Conservation (phyloP, 345 rosid species). For the Noccaea caerulescens region DNA sequence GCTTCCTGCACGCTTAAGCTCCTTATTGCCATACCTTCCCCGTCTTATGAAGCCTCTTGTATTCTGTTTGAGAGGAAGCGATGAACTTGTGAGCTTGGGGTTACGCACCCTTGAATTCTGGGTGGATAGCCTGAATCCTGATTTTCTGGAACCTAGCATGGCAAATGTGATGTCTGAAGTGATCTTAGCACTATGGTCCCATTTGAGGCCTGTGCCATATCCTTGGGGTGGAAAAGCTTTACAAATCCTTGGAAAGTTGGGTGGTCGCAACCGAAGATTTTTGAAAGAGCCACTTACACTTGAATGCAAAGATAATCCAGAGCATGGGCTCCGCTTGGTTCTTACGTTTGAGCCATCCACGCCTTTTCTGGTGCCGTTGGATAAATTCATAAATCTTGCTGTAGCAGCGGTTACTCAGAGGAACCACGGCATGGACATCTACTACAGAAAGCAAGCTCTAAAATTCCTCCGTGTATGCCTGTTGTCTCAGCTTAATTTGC, state of each 20-base stretch:
- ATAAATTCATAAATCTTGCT: constrained; percentile 93
- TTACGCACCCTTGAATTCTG: constrained; percentile 97
- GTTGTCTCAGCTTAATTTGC: constrained; percentile 91
- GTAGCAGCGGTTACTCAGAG: constrained; percentile 82
- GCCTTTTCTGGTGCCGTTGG: constrained; percentile 92
- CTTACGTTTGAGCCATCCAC: constrained; percentile 96
- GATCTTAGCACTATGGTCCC: constrained; percentile 97
- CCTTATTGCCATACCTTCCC: constrained; percentile 86
- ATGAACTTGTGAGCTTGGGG: constrained; percentile 88
- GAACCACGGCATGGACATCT: constrained; percentile 66
- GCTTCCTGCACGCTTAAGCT: constrained; percentile 97
- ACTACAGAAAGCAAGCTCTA: constrained; percentile 87
- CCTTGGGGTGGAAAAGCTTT: constrained; percentile 94
- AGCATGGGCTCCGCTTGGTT: constrained; percentile 95
- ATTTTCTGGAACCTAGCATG: constrained; percentile 97
- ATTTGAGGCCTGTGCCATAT: constrained; percentile 88
- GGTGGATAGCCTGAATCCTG: constrained; percentile 99
- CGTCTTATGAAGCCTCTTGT: constrained; percentile 97
- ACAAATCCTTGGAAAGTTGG: constrained; percentile 97
- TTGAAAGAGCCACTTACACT: constrained; percentile 96
- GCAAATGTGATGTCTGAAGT: constrained; percentile 96
- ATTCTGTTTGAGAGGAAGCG: constrained; percentile 78
- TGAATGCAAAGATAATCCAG: constrained; percentile 98
- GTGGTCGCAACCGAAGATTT: constrained; percentile 97
- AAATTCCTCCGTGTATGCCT: constrained; percentile 91